Percentiles rank a stretch among this genome's conserved stretches.
phyloP scores from a whole-genome alignment of 352 stramenopile species.

The Pythium sukuiense region DNA sequence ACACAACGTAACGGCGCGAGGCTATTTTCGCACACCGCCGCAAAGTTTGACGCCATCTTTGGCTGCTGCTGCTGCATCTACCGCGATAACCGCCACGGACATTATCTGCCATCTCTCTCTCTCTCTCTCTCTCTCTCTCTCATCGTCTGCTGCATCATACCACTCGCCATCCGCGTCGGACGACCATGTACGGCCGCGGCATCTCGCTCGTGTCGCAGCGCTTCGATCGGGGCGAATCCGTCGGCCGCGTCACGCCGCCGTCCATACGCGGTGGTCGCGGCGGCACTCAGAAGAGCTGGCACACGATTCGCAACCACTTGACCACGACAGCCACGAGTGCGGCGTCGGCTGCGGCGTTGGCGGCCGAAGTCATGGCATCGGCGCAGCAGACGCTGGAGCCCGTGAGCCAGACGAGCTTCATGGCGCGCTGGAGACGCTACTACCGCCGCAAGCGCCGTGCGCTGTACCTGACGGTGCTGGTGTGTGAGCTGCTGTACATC shows the following conservation, averaged over 20 bases:
- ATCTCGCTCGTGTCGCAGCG: conserved; percentile 26
- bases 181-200: conserved; percentile 24
- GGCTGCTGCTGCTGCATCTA: background rate
- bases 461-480: conserved; percentile 27
- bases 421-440: conserved; percentile 7
- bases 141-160: background rate
- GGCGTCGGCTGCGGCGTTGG: background rate
- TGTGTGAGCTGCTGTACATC: conserved; percentile 39
- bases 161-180: background rate
- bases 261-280: background rate
- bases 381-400: background rate
- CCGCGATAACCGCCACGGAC: background rate
- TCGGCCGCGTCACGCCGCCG: background rate
- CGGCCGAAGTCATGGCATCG: background rate
- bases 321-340: background rate
- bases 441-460: conserved; percentile 19
- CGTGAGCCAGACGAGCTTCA: background rate
- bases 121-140: too few species aligned
- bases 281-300: background rate
- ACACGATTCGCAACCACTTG: background rate
- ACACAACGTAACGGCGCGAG: background rate
- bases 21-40: background rate
- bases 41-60: too few species aligned
- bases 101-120: background rate
- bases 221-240: conserved; percentile 19